Conservation (phyloP, 2,329 filamentous ascomycete genomes). For the Alternaria arbusti region DNA sequence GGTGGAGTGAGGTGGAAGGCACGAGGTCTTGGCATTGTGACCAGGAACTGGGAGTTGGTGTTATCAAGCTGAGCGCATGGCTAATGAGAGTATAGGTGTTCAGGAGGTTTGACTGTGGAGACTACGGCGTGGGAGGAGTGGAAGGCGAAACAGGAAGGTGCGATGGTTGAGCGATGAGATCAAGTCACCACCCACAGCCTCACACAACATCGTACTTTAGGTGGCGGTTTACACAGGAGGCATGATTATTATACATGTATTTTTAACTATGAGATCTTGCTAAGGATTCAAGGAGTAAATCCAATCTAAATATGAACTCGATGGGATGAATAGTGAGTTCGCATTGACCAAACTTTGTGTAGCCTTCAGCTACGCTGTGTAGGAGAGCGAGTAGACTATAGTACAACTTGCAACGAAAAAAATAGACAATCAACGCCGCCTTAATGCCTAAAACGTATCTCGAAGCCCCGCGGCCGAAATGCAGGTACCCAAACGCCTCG, state of each 20-base stretch:
- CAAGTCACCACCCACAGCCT: neutral
- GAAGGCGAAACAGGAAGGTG: conserved; percentile 36
- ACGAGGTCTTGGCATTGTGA: conserved; percentile 4
- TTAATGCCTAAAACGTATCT: conserved; percentile 27
- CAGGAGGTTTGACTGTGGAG: conserved; percentile 64
- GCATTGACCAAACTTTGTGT: neutral
- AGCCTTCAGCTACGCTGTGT: neutral
- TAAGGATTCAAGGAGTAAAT: neutral
- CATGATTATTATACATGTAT: neutral
- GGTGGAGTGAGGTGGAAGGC: neutral
- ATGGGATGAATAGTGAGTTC: conserved; percentile 3
- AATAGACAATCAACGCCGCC: conserved; percentile 20
- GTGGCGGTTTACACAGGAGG: neutral
- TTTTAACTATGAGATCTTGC: neutral
- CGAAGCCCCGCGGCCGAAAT: conserved; percentile 24
- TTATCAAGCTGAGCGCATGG: neutral
- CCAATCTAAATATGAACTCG: neutral
- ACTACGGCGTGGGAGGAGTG: conserved; percentile 66
- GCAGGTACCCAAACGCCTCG: conserved; percentile 47
- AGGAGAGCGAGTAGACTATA: conserved; percentile 9
- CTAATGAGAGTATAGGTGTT: conserved; percentile 50
- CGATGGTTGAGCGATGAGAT: neutral
- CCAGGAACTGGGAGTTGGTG: neutral
- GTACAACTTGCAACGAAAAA: conserved; percentile 22
- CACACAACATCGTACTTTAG: neutral